Base-by-base conservation (phyloP, 352 stramenopile genomes). In the Globisporangium apiculatum region DNA sequence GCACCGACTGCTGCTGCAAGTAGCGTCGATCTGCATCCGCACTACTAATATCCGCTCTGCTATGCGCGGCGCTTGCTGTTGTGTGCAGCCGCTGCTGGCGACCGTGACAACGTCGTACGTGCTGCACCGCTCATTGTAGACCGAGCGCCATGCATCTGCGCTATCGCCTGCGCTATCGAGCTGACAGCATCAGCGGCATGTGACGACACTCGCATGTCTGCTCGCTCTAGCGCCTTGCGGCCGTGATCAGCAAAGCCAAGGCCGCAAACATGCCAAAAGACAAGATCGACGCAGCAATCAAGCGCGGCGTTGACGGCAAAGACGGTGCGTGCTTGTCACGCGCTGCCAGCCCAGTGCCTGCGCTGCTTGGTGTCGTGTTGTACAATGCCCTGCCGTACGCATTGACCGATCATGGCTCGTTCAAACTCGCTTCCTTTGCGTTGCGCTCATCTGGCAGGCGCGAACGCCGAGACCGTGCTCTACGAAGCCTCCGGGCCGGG, bases 241-340 rank as follows among this genome's bases (percentile, higher is more conserved):
- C 79, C 36, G 73, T 70, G 10, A 73, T 89, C 54, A 78, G 71
- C 58, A 86, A 89, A 62, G 83, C 83, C 55, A 92, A 92, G 68
- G 75, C 83, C 4, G 76, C 71, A 41, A 93, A 93, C 65, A 91
- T 91, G 81, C 66, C 80, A 51, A 89, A 89, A 58, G 83, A 93
- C 62, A 83, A 78, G 66, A 93, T 93, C 53, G 83, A 91, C 55
- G 78, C 76, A 31, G 83, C 83, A 5, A 84, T 93, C 66, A 91
- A 91, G 74, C 80, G 83, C 50, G 83, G 83, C 55, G 77, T 87
- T 37, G 83, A 93, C 15, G 76, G 73, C 62, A 93, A 93, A 69
- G 80, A 91, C 58, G 74, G 74, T 77, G 54, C 46, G 18, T 47
- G 4, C 42, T 45, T 31, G 24, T 3, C 24, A 31, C 24, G 24